phyloP scores from a whole-genome alignment of 192 early-diverging fungal species.

The Mortierella alpina region DNA sequence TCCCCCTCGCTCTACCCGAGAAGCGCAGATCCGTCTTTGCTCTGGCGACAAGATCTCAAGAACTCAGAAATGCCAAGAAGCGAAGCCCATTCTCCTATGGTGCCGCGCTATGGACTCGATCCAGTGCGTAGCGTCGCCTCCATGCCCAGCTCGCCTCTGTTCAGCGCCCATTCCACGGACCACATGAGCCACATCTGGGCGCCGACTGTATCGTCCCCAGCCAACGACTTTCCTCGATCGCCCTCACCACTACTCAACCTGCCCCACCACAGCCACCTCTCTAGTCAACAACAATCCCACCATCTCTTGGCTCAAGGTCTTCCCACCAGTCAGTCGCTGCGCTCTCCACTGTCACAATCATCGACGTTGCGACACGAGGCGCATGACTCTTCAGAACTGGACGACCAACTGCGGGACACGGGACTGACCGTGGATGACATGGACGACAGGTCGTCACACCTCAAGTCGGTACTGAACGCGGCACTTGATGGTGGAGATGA shows the following conservation, averaged over 20 bases:
- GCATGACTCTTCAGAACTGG: constrained; percentile 53
- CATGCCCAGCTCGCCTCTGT: constrained; percentile 48
- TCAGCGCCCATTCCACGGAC: constrained; percentile 46
- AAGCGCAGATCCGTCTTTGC: constrained; percentile 17
- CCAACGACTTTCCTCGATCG: constrained; percentile 67
- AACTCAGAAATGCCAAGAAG: constrained; percentile 23
- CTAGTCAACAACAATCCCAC: constrained; percentile 47
- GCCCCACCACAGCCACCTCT: constrained; percentile 52
- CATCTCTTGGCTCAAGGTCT: constrained; percentile 40
- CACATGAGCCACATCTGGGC: constrained; percentile 55
- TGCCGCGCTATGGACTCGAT: constrained; percentile 32
- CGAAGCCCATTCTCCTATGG: constrained; percentile 40
- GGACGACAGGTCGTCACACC: constrained; percentile 52
- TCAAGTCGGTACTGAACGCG: constrained; percentile 67
- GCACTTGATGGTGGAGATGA: constrained; percentile 73
- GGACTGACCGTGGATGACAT: constrained; percentile 39
- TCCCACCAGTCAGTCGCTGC: constrained; percentile 42
- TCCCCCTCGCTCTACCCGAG: constrained; percentile 35
- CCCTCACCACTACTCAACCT: constrained; percentile 66
- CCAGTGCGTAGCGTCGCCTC: constrained; percentile 42
- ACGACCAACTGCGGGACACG: constrained; percentile 42
- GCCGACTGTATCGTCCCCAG: constrained; percentile 32
- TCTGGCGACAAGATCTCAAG: constrained; percentile 54
- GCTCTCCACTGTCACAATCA: constrained; percentile 43
- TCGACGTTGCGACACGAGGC: constrained; percentile 41